These are phyloP conservation scores for Wickerhamomyces sp. DNA, from an alignment of 1,139 yeast genomes.

Conservation along the genomic window DNA sequence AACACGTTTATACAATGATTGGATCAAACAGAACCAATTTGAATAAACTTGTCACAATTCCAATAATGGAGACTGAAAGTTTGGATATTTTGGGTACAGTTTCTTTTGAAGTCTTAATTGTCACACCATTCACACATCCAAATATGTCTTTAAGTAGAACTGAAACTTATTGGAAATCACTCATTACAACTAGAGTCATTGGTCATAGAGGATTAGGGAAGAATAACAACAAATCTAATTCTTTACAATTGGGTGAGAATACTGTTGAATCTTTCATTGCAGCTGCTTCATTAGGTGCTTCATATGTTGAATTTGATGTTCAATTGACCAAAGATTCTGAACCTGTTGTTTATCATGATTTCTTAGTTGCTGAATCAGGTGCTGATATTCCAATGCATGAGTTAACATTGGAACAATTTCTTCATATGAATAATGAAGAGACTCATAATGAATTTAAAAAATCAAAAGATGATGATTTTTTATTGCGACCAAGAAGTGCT, in stretches of 20 bases:
- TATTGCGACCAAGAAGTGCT: constrained; percentile 22
- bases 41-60: constrained; percentile 64
- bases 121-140: constrained; percentile 71
- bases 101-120: constrained; percentile 68
- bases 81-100: constrained; percentile 75
- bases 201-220: constrained; percentile 97
- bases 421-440: constrained; percentile 47
- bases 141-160: constrained; percentile 64
- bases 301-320: constrained; percentile 93
- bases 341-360: constrained; percentile 95
- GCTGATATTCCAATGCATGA: constrained; percentile 96
- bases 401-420: constrained; percentile 83
- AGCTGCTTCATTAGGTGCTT: constrained; percentile 92
- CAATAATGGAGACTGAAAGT: constrained; percentile 68
- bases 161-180: constrained; percentile 88
- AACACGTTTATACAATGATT: constrained; percentile 59
- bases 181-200: constrained; percentile 85
- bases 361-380: constrained; percentile 92
- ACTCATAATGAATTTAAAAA: constrained; percentile 6
- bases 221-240: constrained; percentile 62
- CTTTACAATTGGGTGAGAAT: constrained; percentile 92
- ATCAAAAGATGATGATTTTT: constrained; percentile 12
- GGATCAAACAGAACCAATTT: constrained; percentile 69
- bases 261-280: constrained; percentile 94
- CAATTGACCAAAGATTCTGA: constrained; percentile 90